These are phyloP conservation scores for Fraxinus nigra DNA, from an alignment of 305 asterid genomes.

Conservation along the genomic window DNA sequence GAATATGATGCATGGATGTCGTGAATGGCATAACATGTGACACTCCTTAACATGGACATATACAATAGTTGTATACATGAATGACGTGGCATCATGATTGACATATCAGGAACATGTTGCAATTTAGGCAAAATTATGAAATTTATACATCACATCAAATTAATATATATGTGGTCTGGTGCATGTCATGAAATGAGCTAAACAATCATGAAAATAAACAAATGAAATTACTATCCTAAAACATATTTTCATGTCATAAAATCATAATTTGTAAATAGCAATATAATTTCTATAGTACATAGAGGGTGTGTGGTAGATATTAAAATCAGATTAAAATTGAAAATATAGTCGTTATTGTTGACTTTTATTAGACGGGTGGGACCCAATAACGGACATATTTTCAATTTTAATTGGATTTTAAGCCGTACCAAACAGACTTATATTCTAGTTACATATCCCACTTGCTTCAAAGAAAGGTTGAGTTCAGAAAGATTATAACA, in stretches of 20 bases:
- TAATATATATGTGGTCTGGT: background rate
- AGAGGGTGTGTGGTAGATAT: too few relatives aligned
- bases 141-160: background rate
- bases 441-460: background rate
- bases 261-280: background rate
- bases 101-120: background rate
- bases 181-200: background rate
- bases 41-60: background rate
- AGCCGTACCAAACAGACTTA: too few relatives aligned
- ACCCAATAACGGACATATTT: too few relatives aligned
- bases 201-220: background rate
- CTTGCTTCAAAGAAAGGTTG: background rate
- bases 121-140: background rate
- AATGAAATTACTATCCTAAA: background rate
- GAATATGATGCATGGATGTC: background rate
- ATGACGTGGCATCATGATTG: background rate
- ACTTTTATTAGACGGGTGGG: too few relatives aligned
- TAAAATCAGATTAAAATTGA: too few relatives aligned
- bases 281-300: background rate
- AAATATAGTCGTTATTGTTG: too few relatives aligned
- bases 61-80: background rate
- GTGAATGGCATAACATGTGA: background rate
- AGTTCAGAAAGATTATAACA: background rate
- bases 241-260: background rate
- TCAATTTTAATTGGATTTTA: too few relatives aligned